A percentile compares a stretch with the other conserved stretches of the same genome.
Conservation (phyloP, 2,329 filamentous ascomycete species). For the Colletotrichum gigasporum region DNA sequence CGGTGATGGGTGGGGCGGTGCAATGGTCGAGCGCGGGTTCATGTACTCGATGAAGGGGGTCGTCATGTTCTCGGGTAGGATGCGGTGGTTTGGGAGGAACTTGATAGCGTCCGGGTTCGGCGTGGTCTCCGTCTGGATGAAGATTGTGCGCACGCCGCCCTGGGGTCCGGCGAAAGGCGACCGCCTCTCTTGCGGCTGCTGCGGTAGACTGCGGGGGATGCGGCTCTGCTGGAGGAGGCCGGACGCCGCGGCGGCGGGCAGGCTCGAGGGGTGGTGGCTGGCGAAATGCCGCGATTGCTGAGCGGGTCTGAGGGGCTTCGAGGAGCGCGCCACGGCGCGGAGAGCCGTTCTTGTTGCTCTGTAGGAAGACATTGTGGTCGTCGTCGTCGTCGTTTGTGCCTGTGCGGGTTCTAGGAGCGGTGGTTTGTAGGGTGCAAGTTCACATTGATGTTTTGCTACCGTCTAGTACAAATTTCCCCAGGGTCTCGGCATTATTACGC, state of each 20-base stretch:
- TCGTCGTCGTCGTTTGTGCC: not conserved
- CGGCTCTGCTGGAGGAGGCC: conserved; percentile 19
- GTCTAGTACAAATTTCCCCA: conserved; percentile 11
- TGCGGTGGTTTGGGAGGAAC: conserved; percentile 89
- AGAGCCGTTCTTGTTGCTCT: conserved; percentile 26
- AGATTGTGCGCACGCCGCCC: conserved; percentile 76
- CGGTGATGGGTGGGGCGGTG: conserved; percentile 89
- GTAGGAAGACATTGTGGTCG: conserved; percentile 27
- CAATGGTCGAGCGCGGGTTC: conserved; percentile 85
- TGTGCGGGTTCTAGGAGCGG: not conserved
- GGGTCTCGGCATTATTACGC: conserved; percentile 19
- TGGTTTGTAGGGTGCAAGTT: not conserved
- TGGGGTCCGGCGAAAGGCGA: conserved; percentile 38
- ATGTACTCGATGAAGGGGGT: conserved; percentile 92
- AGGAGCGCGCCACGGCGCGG: conserved; percentile 24
- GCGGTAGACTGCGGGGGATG: conserved; percentile 7
- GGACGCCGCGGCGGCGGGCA: conserved; percentile 26
- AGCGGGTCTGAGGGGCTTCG: conserved; percentile 7
- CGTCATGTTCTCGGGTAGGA: conserved; percentile 78
- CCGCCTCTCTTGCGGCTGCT: conserved; percentile 8
- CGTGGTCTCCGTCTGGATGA: conserved; percentile 96
- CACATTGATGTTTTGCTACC: not conserved
- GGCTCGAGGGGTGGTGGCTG: conserved; percentile 26
- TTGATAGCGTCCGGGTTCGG: conserved; percentile 97
- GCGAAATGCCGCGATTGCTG: conserved; percentile 23